Evolutionary conservation across 2,329 filamentous ascomycete genomes (phyloP), one percentile per base, ranked within the genome.

Genomic region (Trichoderma harzianum): DNA sequence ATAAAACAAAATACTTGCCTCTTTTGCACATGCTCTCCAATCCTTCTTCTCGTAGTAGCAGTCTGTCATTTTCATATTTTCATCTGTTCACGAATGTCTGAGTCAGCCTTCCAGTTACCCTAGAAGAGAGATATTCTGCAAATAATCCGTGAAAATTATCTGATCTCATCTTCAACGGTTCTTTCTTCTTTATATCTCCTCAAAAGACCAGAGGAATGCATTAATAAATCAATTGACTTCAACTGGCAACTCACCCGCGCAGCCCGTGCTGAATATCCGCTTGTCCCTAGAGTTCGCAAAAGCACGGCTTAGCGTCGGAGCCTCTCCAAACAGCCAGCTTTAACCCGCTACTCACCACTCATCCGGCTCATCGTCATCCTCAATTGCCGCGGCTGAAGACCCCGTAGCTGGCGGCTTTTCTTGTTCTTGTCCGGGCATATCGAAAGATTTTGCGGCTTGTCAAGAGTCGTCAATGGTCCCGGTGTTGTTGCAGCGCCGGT

Each of bases 21-120:
- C 95, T 75, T 90, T 86, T 79, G 92, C 92, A 83, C 96, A 99
- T 72, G 88, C 86, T 76, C 96, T 87, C 95, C 96, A 99, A 80
- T 99, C 96, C 80, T 95, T 97, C 87, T 95, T 97, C 70, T 95
- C 94, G 79, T 90, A 97, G 82, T 97, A 97, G 83, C 96, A 99
- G 81, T 98, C 93, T 43, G 94, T 98, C 90, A 99, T 88, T 78
- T 90, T 95, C 69, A 88, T 85, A 78, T 98, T 97, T 79, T 98
- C 95, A 26, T 89, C 95, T 98, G 75, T 28, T 39, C 21, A 36
- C 21, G 3, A 30, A 43, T n/a, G 24, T 36, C 43, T n/a, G 21
- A 39, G 69, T 72, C 72, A 72, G 60, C 30, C 10, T 55, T 12
- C 32, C 28, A 7, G 7, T 11, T 36, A 32, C 14, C 43, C 21